Evolutionary conservation across 2,329 filamentous ascomycete species (phyloP).

Genomic region (Ceratocystis variospora): DNA sequence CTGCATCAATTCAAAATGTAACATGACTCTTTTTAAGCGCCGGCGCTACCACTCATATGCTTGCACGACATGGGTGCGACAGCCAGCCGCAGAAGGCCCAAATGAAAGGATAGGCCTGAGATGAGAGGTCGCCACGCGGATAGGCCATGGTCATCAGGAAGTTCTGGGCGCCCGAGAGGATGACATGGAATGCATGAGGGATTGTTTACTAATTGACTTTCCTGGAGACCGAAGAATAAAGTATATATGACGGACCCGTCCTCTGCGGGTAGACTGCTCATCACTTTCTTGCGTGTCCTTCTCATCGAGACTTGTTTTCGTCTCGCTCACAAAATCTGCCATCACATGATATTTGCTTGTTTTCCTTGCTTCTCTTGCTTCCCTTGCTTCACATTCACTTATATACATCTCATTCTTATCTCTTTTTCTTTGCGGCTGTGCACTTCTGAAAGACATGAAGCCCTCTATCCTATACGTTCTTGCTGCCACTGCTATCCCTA

Average conservation of each 20-base stretch:
- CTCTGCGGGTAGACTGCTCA: not conserved
- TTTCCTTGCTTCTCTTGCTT: not conserved
- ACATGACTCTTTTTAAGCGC: slow-evolving; percentile 9
- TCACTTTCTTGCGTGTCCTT: not conserved
- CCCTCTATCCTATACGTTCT: slow-evolving; percentile 32
- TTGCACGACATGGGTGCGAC: slow-evolving; percentile 9
- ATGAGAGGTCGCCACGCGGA: not conserved
- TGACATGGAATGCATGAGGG: not conserved
- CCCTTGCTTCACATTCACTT: not conserved
- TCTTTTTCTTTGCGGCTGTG: not conserved
- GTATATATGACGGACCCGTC: slow-evolving; percentile 4
- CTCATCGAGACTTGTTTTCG: not conserved
- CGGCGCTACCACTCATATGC: not conserved
- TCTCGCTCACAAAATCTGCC: not conserved
- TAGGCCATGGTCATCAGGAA: not conserved
- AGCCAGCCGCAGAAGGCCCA: not conserved
- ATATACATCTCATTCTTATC: not conserved
- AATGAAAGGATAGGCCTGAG: not conserved
- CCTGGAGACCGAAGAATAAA: not conserved
- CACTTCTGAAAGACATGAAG: slow-evolving; percentile 8
- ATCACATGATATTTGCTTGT: slow-evolving; percentile 2
- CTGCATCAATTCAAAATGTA: not conserved
- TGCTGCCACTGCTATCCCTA: slow-evolving; percentile 26
- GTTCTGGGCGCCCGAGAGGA: not conserved
- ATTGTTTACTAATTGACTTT: not conserved